These are phyloP conservation scores for Nelumbo lutea DNA, from an alignment of 164 flowering plant species.

Conservation along the genomic window DNA sequence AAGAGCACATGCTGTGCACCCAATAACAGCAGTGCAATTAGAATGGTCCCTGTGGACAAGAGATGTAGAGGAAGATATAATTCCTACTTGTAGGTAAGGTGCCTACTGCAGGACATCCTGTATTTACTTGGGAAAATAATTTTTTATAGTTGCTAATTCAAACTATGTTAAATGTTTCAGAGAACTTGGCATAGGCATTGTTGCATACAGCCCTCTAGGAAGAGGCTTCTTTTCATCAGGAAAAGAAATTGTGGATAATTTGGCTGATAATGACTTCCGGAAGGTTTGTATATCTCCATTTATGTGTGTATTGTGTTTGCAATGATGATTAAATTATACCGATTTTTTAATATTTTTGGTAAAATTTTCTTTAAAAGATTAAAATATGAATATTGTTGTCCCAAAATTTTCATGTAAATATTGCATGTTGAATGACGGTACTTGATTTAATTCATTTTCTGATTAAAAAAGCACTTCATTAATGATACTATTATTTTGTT, in stretches of 20 bases:
- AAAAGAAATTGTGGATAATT: neutral
- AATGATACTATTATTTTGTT: too few species aligned
- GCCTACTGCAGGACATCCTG: neutral
- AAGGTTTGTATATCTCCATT: neutral
- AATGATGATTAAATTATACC: too few species aligned
- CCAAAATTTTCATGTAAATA: too few species aligned
- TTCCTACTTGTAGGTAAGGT: neutral
- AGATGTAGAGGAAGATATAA: neutral
- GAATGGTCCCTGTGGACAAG: neutral
- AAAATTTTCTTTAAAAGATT: too few species aligned
- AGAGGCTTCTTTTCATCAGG: constrained; percentile 10
- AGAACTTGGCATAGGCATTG: constrained; percentile 7
- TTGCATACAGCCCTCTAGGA: constrained; percentile 11
- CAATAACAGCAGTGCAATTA: neutral
- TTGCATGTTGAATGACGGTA: too few species aligned
- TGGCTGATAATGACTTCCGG: neutral
- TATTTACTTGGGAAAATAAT: neutral
- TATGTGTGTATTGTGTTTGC: too few species aligned
- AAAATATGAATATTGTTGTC: too few species aligned
- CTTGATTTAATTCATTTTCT: too few species aligned
- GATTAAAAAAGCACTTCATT: too few species aligned
- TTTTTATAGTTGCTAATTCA: neutral
- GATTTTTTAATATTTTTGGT: too few species aligned
- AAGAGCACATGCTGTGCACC: neutral
- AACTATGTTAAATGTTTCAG: neutral